These are phyloP conservation scores for Trichoderma hamatum DNA, from an alignment of 2,329 filamentous ascomycete genomes.

Conservation along the genomic window DNA sequence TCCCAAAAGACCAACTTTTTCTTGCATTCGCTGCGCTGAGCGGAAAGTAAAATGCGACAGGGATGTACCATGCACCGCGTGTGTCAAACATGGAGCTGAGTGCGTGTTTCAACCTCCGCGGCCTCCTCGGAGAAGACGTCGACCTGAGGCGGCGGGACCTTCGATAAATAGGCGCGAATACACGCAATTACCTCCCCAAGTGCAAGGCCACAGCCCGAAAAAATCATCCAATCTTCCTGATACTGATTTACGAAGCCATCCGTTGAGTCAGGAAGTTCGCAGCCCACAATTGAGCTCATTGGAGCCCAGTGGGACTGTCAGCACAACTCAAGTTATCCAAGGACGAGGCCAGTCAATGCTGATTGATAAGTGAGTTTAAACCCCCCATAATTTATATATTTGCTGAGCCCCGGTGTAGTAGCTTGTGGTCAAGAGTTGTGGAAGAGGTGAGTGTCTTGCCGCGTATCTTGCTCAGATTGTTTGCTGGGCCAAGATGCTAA, in stretches of 20 bases:
- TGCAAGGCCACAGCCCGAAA: neutral
- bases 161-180: neutral
- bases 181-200: neutral
- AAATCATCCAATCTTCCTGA: neutral
- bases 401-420: slow-evolving; percentile 3
- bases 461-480: neutral
- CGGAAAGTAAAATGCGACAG: slow-evolving; percentile 3
- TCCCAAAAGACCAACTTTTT: neutral
- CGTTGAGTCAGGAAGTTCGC: neutral
- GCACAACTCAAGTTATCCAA: slow-evolving; percentile 14
- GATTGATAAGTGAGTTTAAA: slow-evolving; percentile 13
- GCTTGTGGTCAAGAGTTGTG: slow-evolving; percentile 17
- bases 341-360: slow-evolving; percentile 14
- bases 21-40: neutral
- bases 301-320: slow-evolving; percentile 8
- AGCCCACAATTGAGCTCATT: slow-evolving; percentile 6
- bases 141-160: neutral
- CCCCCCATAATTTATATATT: slow-evolving; percentile 1
- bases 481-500: neutral
- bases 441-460: slow-evolving; percentile 9
- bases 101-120: slow-evolving; percentile 12
- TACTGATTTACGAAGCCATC: neutral
- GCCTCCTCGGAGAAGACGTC: slow-evolving; percentile 1
- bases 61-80: slow-evolving; percentile 8
- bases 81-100: slow-evolving; percentile 6